Percentiles rank a stretch among this genome's conserved stretches.
Conservation (phyloP, 2,329 filamentous ascomycete species). For the Hymenoscyphus fructigenus region DNA sequence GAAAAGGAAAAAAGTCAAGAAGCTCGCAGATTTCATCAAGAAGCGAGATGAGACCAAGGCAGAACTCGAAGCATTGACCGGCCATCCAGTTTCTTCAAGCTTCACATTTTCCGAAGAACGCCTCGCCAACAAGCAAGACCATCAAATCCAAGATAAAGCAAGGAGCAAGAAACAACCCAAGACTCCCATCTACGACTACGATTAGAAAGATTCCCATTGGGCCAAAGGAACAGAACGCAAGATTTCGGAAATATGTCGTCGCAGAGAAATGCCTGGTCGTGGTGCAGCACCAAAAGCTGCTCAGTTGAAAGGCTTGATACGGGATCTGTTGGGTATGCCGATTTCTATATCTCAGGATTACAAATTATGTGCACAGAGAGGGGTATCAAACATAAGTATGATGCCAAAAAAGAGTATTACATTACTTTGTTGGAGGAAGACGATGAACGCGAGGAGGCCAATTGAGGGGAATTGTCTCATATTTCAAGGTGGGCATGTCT, state of each 20-base stretch:
- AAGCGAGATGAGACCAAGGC: background rate
- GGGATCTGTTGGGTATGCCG: constrained; percentile 22
- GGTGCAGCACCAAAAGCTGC: constrained; percentile 20
- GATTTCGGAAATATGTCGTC: constrained; percentile 16
- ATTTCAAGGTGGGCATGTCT: background rate
- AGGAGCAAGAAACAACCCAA: background rate
- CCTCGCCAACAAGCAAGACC: background rate
- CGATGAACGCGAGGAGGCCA: constrained; percentile 12
- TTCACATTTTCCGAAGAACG: background rate
- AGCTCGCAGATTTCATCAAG: background rate
- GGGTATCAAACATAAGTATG: constrained; percentile 13
- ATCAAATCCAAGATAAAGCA: background rate
- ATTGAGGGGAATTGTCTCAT: background rate
- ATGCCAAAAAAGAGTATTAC: constrained; percentile 20
- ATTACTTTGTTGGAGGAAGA: constrained; percentile 14
- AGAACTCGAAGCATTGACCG: constrained; percentile 18
- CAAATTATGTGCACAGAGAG: constrained; percentile 13
- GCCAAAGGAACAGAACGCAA: constrained; percentile 18
- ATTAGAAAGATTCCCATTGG: constrained; percentile 28
- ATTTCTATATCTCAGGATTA: constrained; percentile 19
- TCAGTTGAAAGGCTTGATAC: constrained; percentile 27
- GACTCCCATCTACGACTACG: constrained; percentile 18
- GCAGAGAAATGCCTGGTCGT: constrained; percentile 19
- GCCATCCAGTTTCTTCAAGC: constrained; percentile 16
- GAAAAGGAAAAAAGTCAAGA: background rate